These are phyloP conservation scores for Thermoascus crustaceus DNA, from an alignment of 2,329 filamentous ascomycete genomes.

Conservation along the genomic window DNA sequence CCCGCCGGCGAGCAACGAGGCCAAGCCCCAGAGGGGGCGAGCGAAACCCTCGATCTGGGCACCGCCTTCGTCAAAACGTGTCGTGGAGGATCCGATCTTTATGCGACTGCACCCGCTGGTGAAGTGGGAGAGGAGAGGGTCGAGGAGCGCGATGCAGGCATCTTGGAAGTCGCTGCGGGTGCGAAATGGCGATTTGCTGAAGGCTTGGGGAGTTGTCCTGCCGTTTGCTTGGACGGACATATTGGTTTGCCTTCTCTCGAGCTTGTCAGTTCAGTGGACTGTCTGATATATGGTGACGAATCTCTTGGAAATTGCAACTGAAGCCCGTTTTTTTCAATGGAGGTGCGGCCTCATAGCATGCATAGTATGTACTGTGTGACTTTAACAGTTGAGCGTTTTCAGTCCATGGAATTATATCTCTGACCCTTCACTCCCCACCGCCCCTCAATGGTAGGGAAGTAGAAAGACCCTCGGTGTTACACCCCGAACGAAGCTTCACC, in stretches of 20 bases:
- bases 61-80: constrained; percentile 67
- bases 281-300: background rate
- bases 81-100: constrained; percentile 62
- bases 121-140: constrained; percentile 64
- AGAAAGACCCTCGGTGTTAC: too few relatives aligned
- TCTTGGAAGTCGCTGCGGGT: constrained; percentile 42
- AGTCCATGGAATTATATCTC: too few relatives aligned
- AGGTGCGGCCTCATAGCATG: too few relatives aligned
- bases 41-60: constrained; percentile 70
- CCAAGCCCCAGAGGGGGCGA: constrained; percentile 67
- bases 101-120: constrained; percentile 59
- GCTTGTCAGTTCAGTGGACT: background rate
- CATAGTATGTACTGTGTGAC: too few relatives aligned
- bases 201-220: constrained; percentile 19
- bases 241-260: background rate
- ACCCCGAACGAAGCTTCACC: too few relatives aligned
- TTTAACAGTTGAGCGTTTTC: too few relatives aligned
- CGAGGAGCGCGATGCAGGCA: constrained; percentile 55
- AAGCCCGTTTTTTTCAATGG: too few relatives aligned
- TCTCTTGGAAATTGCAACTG: too few relatives aligned
- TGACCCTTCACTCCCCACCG: too few relatives aligned
- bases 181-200: constrained; percentile 19
- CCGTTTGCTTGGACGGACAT: constrained; percentile 26
- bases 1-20: constrained; percentile 60
- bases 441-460: too few relatives aligned